Conservation (phyloP, 2,329 filamentous ascomycete species). For the Aureobasidium namibiae region DNA sequence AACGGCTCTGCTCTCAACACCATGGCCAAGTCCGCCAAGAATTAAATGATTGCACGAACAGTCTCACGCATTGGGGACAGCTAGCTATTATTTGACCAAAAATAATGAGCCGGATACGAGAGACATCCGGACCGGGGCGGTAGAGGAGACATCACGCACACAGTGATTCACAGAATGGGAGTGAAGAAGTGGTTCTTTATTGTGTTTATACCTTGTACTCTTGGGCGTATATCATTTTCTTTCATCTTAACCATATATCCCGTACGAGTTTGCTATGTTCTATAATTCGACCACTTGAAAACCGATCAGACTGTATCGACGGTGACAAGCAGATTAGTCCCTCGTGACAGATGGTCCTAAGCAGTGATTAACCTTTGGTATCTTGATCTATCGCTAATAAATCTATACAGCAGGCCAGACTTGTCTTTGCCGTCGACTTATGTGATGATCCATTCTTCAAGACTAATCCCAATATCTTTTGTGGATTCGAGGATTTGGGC, state of each 20-base stretch:
- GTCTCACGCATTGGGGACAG: constrained; percentile 7
- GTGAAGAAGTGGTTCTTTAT: constrained; percentile 2
- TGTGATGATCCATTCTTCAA: too few relatives aligned
- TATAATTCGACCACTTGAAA: neutral
- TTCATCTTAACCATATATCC: constrained; percentile 7
- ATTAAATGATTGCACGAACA: constrained; percentile 12
- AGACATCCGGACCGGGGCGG: constrained; percentile 7
- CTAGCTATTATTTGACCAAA: constrained; percentile 3
- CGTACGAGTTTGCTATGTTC: constrained; percentile 7
- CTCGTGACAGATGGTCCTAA: too few relatives aligned
- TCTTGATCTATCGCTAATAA: too few relatives aligned
- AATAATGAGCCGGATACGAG: constrained; percentile 6
- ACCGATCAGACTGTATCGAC: neutral
- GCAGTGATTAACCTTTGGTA: too few relatives aligned
- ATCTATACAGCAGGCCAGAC: too few relatives aligned
- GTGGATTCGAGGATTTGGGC: too few relatives aligned
- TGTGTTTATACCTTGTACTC: constrained; percentile 16
- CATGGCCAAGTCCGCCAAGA: constrained; percentile 62
- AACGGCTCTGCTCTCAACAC: constrained; percentile 96
- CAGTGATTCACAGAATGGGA: constrained; percentile 7
- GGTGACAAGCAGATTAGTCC: too few relatives aligned
- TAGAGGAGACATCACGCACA: constrained; percentile 3
- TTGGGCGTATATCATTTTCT: constrained; percentile 14
- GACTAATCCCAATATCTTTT: too few relatives aligned
- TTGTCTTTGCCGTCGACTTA: too few relatives aligned